Conservation (phyloP, 495 filamentous ascomycete genomes). For the Trichocladium antarcticum region DNA sequence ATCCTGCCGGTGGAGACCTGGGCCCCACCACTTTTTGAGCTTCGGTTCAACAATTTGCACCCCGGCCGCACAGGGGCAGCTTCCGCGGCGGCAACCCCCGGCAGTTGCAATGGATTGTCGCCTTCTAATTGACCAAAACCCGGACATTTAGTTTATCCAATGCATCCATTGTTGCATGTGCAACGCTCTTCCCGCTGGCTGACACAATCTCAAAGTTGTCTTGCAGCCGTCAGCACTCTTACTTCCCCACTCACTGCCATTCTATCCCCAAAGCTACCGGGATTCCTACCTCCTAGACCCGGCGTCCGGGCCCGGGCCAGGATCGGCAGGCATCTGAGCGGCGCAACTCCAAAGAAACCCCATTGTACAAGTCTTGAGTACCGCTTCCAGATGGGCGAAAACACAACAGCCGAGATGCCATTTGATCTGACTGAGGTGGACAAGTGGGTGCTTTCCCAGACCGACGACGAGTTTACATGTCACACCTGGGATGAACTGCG, state of each 20-base stretch:
- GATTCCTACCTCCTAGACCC: no score
- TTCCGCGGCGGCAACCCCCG: neutral
- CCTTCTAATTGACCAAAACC: no score
- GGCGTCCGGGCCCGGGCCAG: no score
- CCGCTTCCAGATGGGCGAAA: slow-evolving; percentile 20
- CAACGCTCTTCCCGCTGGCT: no score
- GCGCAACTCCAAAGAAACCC: neutral
- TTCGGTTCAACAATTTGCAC: slow-evolving; percentile 6
- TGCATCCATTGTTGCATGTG: no score
- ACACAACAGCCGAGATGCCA: slow-evolving; percentile 30
- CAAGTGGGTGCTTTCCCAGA: slow-evolving; percentile 52
- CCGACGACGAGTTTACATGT: slow-evolving; percentile 55
- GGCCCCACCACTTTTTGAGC: slow-evolving; percentile 10
- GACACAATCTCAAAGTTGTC: no score
- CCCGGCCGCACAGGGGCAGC: neutral
- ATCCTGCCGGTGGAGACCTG: slow-evolving; percentile 6
- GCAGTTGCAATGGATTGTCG: neutral
- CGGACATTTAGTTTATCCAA: no score
- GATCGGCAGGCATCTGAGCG: no score
- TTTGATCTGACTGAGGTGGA: slow-evolving; percentile 59
- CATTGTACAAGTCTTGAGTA: slow-evolving; percentile 5
- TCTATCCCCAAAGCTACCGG: no score
- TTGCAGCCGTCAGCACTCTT: no score
- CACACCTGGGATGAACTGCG: slow-evolving; percentile 62
- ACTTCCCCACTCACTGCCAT: no score